These are phyloP conservation scores for Myriosclerotinia duriaeana DNA, from an alignment of 2,329 filamentous ascomycete genomes.

Conservation along the genomic window DNA sequence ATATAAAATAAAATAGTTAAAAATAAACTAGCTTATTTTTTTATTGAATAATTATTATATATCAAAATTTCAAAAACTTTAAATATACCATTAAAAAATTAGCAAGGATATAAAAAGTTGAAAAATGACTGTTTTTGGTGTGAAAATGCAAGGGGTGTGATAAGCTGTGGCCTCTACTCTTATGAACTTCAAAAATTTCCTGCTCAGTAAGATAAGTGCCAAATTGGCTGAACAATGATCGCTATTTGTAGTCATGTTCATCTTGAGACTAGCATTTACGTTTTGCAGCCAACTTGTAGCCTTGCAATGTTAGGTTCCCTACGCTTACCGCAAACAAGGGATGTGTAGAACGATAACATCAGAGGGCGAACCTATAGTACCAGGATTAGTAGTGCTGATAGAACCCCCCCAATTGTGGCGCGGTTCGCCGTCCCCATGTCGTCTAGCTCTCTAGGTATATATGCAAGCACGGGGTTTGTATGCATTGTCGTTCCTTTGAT, in stretches of 20 bases:
- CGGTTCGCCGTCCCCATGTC: background rate
- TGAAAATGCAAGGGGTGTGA: too few species aligned
- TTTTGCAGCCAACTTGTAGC: background rate
- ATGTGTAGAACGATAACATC: background rate
- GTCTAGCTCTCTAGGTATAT: background rate
- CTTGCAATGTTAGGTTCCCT: background rate
- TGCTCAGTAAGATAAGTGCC: background rate
- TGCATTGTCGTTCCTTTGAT: background rate
- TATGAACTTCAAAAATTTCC: background rate
- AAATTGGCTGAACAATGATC: background rate
- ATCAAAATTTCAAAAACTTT: too few species aligned
- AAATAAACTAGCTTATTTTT: too few species aligned
- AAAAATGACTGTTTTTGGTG: too few species aligned
- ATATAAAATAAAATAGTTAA: too few species aligned
- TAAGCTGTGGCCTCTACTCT: too few species aligned
- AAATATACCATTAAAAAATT: too few species aligned
- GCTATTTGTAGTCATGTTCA: background rate
- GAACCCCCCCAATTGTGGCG: background rate
- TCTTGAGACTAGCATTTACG: background rate
- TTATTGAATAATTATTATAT: too few species aligned
- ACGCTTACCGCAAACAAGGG: background rate
- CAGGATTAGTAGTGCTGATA: slow-evolving; percentile 25
- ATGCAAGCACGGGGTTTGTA: background rate
- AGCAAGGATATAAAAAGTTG: too few species aligned
- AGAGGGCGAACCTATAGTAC: background rate